Evolutionary conservation across 169 alveolate genomes (phyloP), one percentile per base, ranked within the genome.

Genomic region (Plasmodium fragile): DNA sequence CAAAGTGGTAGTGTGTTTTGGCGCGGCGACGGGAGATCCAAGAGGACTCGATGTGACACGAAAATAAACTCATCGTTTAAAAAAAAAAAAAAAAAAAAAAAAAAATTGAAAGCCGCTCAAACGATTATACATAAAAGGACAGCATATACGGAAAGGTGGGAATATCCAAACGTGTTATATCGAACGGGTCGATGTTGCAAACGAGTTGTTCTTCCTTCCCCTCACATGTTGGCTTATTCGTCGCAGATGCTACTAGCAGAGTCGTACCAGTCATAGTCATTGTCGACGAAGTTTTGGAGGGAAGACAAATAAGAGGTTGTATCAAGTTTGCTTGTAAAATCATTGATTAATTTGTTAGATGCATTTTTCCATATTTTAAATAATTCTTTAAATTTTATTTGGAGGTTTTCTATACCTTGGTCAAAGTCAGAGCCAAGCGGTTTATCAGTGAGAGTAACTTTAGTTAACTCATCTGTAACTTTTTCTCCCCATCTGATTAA

Each of bases 401-500:
- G 94, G 49, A 89, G 94, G 79, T 89, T 89, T 79, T 89, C 94
- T 22, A 89, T 43, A 11, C 94, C 94, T 28, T 89, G 94, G 43
- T 89, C 94, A 34, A 89, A 89, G 81, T 89, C 94, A 2, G 94
- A 79, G 25, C 87, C 97, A 30, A 96, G 77, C 0, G 96, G 97
- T 65, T 95, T 92, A 71, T 98, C 99, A 69, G 98, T 98, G 28
- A 98, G 93, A 8, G 99, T 98, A 10, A 96, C 98, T 85, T 98
- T 97, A 43, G 97, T 95, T 39, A 98, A 91, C 77, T 96, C 98
- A 79, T 97, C 97, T 41, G 98, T 96, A 22, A 97, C 97, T 92
- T 97, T 98, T 92, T 97, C 97, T 25, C 97, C 97, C 98, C 98
- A 97, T 30, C 97, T 87, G 79, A 96, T 96, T 81, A 98, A 94